Percentiles rank a stretch among this genome's conserved stretches.
Evolutionary conservation across 768 basidiomycete species (phyloP).

Genomic region (Psilocybe cubensis): DNA sequence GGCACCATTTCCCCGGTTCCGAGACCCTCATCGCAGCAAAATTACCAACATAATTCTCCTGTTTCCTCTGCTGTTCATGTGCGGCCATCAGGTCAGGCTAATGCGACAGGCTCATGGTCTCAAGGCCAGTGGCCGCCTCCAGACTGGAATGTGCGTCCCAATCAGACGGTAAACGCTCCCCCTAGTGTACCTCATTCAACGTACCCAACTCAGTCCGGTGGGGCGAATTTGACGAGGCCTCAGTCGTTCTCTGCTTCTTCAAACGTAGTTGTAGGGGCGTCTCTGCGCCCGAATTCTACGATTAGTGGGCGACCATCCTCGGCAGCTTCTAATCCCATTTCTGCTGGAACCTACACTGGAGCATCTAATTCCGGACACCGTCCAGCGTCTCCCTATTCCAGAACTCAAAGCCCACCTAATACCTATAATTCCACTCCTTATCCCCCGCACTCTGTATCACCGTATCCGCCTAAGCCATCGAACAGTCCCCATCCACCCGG

Average conservation of each 20-base stretch:
- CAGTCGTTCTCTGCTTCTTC: constrained; percentile 28
- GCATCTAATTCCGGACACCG: constrained; percentile 1
- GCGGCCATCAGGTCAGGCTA: background rate
- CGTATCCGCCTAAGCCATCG: constrained; percentile 9
- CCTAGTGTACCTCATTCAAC: constrained; percentile 15
- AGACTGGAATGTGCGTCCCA: constrained; percentile 38
- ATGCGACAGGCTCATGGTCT: constrained; percentile 19
- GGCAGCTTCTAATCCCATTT: constrained; percentile 9
- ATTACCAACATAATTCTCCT: background rate
- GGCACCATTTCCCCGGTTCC: background rate
- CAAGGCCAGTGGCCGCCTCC: constrained; percentile 46
- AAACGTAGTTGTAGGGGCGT: constrained; percentile 5
- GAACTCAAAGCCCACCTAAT: constrained; percentile 1
- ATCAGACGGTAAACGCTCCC: constrained; percentile 18
- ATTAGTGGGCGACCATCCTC: constrained; percentile 9
- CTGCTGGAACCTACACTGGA: constrained; percentile 2
- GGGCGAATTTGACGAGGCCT: constrained; percentile 37
- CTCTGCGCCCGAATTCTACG: constrained; percentile 11
- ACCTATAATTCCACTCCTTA: constrained; percentile 7
- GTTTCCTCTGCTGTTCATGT: background rate
- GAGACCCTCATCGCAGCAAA: constrained; percentile 18
- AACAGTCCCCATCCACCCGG: constrained; percentile 1
- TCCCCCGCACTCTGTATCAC: constrained; percentile 6
- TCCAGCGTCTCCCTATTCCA: constrained; percentile 6
- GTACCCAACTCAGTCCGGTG: constrained; percentile 20